Conservation (phyloP, 1,139 yeast species). For the Lodderomyces pseudojiufengensis region DNA sequence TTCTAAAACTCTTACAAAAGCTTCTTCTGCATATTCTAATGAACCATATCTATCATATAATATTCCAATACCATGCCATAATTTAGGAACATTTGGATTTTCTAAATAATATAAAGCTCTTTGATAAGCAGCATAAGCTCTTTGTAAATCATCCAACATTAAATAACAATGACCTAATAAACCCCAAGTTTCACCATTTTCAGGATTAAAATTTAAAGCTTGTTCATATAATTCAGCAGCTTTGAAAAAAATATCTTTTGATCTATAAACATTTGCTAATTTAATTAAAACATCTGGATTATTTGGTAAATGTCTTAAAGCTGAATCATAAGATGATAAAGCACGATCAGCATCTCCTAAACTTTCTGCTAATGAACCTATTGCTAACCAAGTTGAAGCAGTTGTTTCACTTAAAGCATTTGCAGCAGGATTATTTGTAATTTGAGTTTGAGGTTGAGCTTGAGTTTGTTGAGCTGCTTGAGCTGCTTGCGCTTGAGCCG, state of each 20-base stretch:
- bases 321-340: conserved; percentile 83
- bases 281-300: conserved; percentile 82
- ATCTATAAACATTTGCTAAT: conserved; percentile 82
- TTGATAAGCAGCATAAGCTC: conserved; percentile 95
- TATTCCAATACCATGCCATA: conserved; percentile 98
- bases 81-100: conserved; percentile 91
- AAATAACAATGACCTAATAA: conserved; percentile 93
- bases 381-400: conserved; percentile 89
- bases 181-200: conserved; percentile 97
- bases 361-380: conserved; percentile 86
- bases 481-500: conserved; percentile 4
- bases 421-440: conserved; percentile 4
- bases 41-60: conserved; percentile 94
- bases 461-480: conserved; percentile 4
- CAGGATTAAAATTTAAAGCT: conserved; percentile 76
- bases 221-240: conserved; percentile 93
- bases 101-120: conserved; percentile 88
- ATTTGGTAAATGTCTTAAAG: conserved; percentile 80
- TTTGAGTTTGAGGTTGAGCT: conserved; percentile 1
- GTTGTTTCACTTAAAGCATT: conserved; percentile 56
- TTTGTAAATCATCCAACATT: conserved; percentile 92
- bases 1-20: conserved; percentile 91
- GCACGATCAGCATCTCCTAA: conserved; percentile 90
- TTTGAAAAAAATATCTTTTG: conserved; percentile 84
- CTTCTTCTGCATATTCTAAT: conserved; percentile 95